A percentile compares a stretch with the other conserved stretches of the same genome.
phyloP scores from a whole-genome alignment of 1,284 basidiomycete species.

The Paramarasmius palmivorus region DNA sequence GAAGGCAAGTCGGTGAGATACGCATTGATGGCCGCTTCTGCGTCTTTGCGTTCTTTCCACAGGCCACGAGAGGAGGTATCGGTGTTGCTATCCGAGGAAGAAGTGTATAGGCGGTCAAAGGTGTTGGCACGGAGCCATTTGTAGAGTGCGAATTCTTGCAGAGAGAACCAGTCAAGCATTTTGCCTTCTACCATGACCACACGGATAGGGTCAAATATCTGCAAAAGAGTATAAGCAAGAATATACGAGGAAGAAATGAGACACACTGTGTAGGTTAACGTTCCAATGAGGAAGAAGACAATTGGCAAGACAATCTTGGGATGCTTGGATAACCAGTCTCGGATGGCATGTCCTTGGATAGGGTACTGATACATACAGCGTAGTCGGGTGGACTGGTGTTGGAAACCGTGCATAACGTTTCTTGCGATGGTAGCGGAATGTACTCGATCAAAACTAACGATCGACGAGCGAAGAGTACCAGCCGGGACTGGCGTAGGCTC shows the following conservation, averaged over 20 bases:
- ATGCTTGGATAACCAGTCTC: conserved; percentile 85
- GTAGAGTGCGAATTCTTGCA: conserved; percentile 61
- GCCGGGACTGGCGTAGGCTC: conserved; percentile 64
- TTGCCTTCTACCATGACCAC: conserved; percentile 84
- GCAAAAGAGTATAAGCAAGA: conserved; percentile 2
- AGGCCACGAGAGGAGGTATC: conserved; percentile 36
- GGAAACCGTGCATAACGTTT: conserved; percentile 82
- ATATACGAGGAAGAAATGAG: conserved; percentile 18
- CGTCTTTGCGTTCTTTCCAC: conserved; percentile 85
- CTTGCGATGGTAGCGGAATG: conserved; percentile 80
- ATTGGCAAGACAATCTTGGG: conserved; percentile 87
- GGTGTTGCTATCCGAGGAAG: conserved; percentile 13
- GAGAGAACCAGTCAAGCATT: conserved; percentile 83
- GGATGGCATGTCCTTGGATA: conserved; percentile 75
- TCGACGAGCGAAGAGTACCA: conserved; percentile 68
- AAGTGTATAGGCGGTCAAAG: conserved; percentile 44
- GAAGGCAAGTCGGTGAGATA: conserved; percentile 78
- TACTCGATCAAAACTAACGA: conserved; percentile 61
- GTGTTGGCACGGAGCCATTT: conserved; percentile 68
- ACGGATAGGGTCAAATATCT: conserved; percentile 93
- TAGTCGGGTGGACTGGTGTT: conserved; percentile 54
- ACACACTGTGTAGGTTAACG: conserved; percentile 83
- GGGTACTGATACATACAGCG: conserved; percentile 72
- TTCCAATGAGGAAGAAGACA: conserved; percentile 85
- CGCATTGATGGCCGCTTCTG: conserved; percentile 63